Base-by-base conservation (phyloP, 352 stramenopile genomes). In the Hyaloperonospora brassicae region DNA sequence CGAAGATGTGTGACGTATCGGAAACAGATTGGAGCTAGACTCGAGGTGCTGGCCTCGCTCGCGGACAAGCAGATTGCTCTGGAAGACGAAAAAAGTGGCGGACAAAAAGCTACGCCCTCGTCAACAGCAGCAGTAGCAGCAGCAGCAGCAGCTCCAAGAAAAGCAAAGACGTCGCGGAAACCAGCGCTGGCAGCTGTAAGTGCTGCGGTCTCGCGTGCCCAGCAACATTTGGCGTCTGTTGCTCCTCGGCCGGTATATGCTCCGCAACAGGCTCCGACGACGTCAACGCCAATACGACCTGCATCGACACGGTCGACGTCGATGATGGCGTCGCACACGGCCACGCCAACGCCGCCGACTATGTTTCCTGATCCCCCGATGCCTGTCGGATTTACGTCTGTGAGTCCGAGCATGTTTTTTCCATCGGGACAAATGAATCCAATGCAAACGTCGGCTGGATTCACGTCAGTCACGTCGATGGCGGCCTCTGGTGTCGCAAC, bases 51-150 rank as follows among this genome's bases (percentile, higher is more conserved):
- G 41, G 83, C 83, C 5, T 90, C 83, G 23, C 58, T 93, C 14
- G 80, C 80, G 4, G 83, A 93, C 55, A 89, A 84, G 31, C 83
- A 90, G 44, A 84, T 93, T 24, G 79, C 75, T 7, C 71, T 14
- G 48, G 17, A 17, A 17, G 17, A 17, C 17, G 17, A 17, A 17
- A 17, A 17, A 17, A 17, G 17, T 17, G 17, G 17, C 17, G 17
- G 17, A 17, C 17, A 17, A 17, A 17, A 17, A 17, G 17, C 17
- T 17, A 17, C 17, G 17, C 17, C 17, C 17, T 17, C 17, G 17
- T 17, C 17, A 17, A 17, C 17, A 17, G 17, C 17, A 17, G 17
- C 17, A 17, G 17, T 17, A 17, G 17, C 17, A 17, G 17, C 17
- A 17, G 17, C 44, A 43, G 34, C 50, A 58, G 23, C 46, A 25